A percentile compares a stretch with the other conserved stretches of the same genome.
These are phyloP conservation scores for Limtongozyma cylindracea DNA, from an alignment of 805 yeast genomes.

Conservation along the genomic window DNA sequence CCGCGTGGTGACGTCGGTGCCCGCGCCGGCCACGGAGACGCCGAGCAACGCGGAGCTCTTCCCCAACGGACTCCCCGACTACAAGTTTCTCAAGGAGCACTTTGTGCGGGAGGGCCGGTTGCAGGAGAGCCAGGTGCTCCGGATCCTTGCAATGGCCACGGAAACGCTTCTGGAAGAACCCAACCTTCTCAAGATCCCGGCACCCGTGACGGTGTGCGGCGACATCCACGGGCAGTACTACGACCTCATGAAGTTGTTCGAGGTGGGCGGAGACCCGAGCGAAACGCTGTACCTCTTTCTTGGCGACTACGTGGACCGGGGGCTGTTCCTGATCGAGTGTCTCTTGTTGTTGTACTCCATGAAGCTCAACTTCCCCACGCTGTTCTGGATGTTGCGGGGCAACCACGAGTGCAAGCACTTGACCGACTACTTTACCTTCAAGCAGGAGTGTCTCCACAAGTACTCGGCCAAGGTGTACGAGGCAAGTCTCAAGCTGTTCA, in stretches of 20 bases:
- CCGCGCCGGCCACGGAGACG: slow-evolving; percentile 34
- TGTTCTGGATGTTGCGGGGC: slow-evolving; percentile 70
- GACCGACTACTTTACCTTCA: slow-evolving; percentile 85
- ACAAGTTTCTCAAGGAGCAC: slow-evolving; percentile 45
- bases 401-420: slow-evolving; percentile 89
- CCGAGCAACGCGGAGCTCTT: slow-evolving; percentile 57
- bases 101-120: slow-evolving; percentile 65
- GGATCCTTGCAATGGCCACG: slow-evolving; percentile 42
- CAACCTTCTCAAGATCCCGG: slow-evolving; percentile 55
- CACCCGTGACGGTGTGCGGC: slow-evolving; percentile 92
- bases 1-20: slow-evolving; percentile 27
- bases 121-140: slow-evolving; percentile 39
- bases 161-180: slow-evolving; percentile 43
- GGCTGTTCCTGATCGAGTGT: slow-evolving; percentile 72
- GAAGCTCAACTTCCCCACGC: slow-evolving; percentile 49
- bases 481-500: slow-evolving; percentile 54
- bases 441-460: slow-evolving; percentile 73
- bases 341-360: slow-evolving; percentile 51
- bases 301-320: slow-evolving; percentile 93
- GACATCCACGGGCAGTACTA: slow-evolving; percentile 93
- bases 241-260: slow-evolving; percentile 75
- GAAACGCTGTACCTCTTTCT: slow-evolving; percentile 57
- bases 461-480: slow-evolving; percentile 42
- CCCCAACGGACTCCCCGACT: slow-evolving; percentile 43
- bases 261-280: slow-evolving; percentile 77